Conservation (phyloP, 163 green algal genomes). For the Scenedesmus sp. region DNA sequence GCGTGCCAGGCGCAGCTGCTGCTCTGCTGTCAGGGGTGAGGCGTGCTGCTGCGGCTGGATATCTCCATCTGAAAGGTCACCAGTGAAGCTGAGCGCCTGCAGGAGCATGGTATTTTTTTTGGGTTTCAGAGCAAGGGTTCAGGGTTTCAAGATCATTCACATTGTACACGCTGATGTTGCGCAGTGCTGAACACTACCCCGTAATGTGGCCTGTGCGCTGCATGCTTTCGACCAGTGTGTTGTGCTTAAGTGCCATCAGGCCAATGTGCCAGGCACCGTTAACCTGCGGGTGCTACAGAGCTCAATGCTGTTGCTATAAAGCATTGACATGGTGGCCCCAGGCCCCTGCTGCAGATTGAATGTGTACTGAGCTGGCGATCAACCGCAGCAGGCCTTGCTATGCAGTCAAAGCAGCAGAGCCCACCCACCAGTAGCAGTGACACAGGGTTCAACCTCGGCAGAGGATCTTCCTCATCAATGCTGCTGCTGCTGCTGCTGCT, state of each 20-base stretch:
- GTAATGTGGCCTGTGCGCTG: no score
- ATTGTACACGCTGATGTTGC: no score
- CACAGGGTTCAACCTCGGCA: slow-evolving; percentile 53
- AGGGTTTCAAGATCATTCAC: neutral
- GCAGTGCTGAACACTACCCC: no score
- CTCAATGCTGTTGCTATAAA: no score
- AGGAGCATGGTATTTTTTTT: neutral
- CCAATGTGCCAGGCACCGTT: no score
- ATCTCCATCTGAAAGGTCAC: slow-evolving; percentile 26
- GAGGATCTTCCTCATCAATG: neutral
- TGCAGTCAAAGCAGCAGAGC: neutral
- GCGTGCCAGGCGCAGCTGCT: neutral
- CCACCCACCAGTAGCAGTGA: slow-evolving; percentile 45
- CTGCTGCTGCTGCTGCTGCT: slow-evolving; percentile 48
- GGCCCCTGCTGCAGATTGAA: no score
- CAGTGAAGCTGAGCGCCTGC: slow-evolving; percentile 41
- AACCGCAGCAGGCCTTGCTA: no score
- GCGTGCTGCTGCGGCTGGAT: neutral
- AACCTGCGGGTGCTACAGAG: no score
- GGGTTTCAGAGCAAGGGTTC: neutral
- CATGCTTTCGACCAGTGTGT: no score
- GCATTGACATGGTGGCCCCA: no score
- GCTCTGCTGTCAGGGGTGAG: neutral
- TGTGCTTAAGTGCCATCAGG: no score
- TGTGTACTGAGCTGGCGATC: no score